Evolutionary conservation across 306 rosid genomes (phyloP).

Genomic region (Malus orientalis): DNA sequence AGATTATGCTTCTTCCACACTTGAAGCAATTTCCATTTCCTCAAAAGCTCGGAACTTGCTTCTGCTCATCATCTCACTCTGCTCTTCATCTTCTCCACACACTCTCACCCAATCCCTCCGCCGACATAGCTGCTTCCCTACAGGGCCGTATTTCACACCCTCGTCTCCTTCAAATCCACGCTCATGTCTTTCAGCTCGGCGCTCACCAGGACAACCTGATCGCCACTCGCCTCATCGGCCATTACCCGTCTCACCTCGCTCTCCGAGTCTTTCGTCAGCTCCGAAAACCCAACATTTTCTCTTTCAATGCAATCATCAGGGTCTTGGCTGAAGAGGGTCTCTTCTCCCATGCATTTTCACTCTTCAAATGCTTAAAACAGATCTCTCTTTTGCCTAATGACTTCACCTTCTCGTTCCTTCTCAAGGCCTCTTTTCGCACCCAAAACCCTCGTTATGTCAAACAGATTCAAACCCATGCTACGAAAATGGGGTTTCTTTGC

Average conservation of each 20-base stretch:
- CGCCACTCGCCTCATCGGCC: conserved; percentile 60
- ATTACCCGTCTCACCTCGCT: conserved; percentile 35
- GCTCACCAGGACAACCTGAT: conserved; percentile 52
- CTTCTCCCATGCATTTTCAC: conserved; percentile 20
- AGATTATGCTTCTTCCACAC: not conserved
- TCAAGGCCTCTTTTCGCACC: conserved; percentile 36
- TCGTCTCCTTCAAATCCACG: conserved; percentile 49
- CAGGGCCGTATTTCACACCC: conserved; percentile 28
- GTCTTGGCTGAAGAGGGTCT: conserved; percentile 37
- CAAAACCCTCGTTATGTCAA: conserved; percentile 17
- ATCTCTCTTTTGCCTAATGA: conserved; percentile 40
- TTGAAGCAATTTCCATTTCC: not conserved
- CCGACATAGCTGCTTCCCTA: conserved; percentile 24
- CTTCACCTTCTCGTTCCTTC: conserved; percentile 50
- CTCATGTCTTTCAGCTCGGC: conserved; percentile 31
- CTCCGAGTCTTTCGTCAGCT: conserved; percentile 35
- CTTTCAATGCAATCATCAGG: conserved; percentile 51
- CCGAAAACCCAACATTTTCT: conserved; percentile 44
- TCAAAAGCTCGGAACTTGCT: conserved; percentile 10
- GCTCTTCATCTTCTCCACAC: conserved; percentile 16
- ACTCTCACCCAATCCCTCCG: not conserved
- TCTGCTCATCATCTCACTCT: not conserved
- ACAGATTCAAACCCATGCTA: conserved; percentile 42
- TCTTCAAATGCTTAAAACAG: conserved; percentile 31
- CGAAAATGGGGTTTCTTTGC: conserved; percentile 29